A percentile compares a stretch with the other conserved stretches of the same genome.
phyloP scores from a whole-genome alignment of 805 yeast genomes.

The Starmerella davenportii region DNA sequence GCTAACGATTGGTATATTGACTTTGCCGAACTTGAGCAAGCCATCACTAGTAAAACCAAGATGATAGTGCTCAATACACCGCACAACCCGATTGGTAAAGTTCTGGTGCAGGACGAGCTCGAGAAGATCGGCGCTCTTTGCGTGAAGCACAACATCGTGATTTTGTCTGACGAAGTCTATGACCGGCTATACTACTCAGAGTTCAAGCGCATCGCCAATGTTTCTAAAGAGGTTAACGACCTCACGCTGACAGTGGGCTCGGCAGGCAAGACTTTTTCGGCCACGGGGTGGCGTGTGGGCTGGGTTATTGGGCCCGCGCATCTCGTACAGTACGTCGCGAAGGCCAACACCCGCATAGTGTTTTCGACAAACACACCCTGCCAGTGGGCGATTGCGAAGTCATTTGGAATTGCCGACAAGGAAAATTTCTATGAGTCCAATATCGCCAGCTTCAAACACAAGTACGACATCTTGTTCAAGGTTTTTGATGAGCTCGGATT shows the following conservation, averaged over 20 bases:
- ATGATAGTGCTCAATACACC: slow-evolving; percentile 83
- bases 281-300: slow-evolving; percentile 98
- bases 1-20: slow-evolving; percentile 83
- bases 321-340: slow-evolving; percentile 57
- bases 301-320: slow-evolving; percentile 85
- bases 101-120: slow-evolving; percentile 62
- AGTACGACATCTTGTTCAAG: slow-evolving; percentile 52
- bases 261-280: slow-evolving; percentile 96
- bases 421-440: slow-evolving; percentile 54
- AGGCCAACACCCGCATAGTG: slow-evolving; percentile 89
- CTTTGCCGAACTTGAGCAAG: slow-evolving; percentile 53
- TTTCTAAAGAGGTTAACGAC: slow-evolving; percentile 59
- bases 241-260: slow-evolving; percentile 84
- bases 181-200: slow-evolving; percentile 65
- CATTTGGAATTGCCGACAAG: slow-evolving; percentile 42
- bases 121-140: slow-evolving; percentile 61
- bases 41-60: slow-evolving; percentile 61
- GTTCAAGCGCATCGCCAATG: slow-evolving; percentile 70
- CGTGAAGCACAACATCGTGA: slow-evolving; percentile 62
- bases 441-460: slow-evolving; percentile 46
- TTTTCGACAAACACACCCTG: slow-evolving; percentile 80
- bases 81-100: slow-evolving; percentile 91
- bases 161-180: slow-evolving; percentile 88
- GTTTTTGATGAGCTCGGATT: slow-evolving; percentile 74
- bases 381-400: slow-evolving; percentile 79